Percentiles rank a stretch among this genome's conserved stretches.
Evolutionary conservation across 108 stramenopile genomes (phyloP).

Genomic region (Nitzschia inconspicua): DNA sequence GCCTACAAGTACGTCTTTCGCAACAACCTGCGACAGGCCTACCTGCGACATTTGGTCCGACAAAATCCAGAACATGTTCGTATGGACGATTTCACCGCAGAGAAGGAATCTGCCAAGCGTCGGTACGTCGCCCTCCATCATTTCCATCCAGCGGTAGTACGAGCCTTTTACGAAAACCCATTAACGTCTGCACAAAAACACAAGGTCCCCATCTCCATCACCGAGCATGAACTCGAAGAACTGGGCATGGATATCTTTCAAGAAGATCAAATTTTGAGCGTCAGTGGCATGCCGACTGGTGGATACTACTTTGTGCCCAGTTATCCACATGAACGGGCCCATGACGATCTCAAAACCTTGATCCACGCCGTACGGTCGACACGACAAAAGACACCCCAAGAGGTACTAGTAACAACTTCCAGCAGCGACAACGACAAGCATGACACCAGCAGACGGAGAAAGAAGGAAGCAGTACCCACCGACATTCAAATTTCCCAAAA

Average conservation of each 20-base stretch:
- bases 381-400: slow-evolving; percentile 5
- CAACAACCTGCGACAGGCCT: slow-evolving; percentile 30
- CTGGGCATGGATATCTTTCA: slow-evolving; percentile 15
- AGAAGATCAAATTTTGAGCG: slow-evolving; percentile 27
- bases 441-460: slow-evolving; percentile 3
- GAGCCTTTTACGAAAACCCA: slow-evolving; percentile 31
- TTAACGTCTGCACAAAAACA: slow-evolving; percentile 16
- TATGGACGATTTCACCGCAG: too few species aligned
- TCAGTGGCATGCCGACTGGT: slow-evolving; percentile 17
- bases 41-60: slow-evolving; percentile 26
- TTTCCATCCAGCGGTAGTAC: slow-evolving; percentile 40
- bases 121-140: slow-evolving; percentile 40
- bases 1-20: slow-evolving; percentile 29
- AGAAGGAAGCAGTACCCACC: background rate
- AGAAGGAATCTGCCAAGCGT: slow-evolving; percentile 7
- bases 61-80: slow-evolving; percentile 4
- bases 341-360: slow-evolving; percentile 33
- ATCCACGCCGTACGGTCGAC: slow-evolving; percentile 2
- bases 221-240: slow-evolving; percentile 21
- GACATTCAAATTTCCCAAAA: too few species aligned
- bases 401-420: slow-evolving; percentile 12
- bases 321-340: slow-evolving; percentile 21
- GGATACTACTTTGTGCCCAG: slow-evolving; percentile 33
- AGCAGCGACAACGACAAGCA: slow-evolving; percentile 6
- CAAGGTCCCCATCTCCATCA: slow-evolving; percentile 37